Percentiles rank a stretch among this genome's conserved stretches.
phyloP scores from a whole-genome alignment of 2,329 filamentous ascomycete species.

The Fusarium sp. region DNA sequence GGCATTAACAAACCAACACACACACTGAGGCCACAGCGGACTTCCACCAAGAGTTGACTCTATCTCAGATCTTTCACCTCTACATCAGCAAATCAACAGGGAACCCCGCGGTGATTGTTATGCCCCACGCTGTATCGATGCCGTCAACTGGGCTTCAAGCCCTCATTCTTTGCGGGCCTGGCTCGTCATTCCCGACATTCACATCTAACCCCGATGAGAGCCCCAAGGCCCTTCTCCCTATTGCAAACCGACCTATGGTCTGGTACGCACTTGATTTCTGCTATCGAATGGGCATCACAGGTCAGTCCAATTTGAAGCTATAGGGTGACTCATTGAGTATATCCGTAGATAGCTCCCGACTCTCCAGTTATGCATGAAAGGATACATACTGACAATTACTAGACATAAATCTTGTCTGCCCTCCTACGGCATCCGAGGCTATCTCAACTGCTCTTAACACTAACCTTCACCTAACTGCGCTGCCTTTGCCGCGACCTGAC shows the following conservation, averaged over 20 bases:
- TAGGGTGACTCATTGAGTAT: background rate
- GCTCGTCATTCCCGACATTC: conserved; percentile 83
- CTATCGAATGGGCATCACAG: conserved; percentile 80
- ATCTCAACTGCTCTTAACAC: conserved; percentile 77
- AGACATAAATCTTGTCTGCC: conserved; percentile 72
- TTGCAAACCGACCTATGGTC: conserved; percentile 88
- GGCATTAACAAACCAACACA: background rate
- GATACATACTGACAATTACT: conserved; percentile 33
- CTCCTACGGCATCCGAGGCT: conserved; percentile 70
- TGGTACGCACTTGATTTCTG: conserved; percentile 91
- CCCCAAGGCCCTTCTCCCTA: conserved; percentile 82
- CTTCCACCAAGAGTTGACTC: background rate
- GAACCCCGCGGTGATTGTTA: conserved; percentile 49
- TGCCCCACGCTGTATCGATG: conserved; percentile 81
- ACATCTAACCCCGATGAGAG: conserved; percentile 82
- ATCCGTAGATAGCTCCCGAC: background rate
- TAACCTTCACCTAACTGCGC: conserved; percentile 78
- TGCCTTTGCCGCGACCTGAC: conserved; percentile 77
- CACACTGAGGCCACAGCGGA: background rate
- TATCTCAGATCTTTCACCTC: background rate
- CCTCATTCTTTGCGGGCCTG: conserved; percentile 83
- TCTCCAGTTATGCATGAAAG: background rate
- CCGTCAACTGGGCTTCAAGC: conserved; percentile 83
- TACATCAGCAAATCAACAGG: conserved; percentile 6
- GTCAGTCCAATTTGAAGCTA: conserved; percentile 54